phyloP scores from a whole-genome alignment of 441 rosid species.

The Arabidopsis lyrata region DNA sequence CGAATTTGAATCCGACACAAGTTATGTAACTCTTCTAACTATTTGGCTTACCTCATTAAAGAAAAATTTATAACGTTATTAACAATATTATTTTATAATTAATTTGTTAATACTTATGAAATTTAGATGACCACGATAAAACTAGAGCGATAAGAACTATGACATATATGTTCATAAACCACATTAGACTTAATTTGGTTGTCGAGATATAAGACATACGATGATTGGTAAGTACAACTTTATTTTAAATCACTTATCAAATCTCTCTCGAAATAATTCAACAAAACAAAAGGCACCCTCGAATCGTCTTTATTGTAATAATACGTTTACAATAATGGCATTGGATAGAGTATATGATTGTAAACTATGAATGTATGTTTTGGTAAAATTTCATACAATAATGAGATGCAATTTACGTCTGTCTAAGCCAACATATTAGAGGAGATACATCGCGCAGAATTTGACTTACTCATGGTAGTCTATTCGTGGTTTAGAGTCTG shows the following conservation, averaged over 20 bases:
- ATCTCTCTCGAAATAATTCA: slow-evolving; percentile 9
- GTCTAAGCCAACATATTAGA: neutral
- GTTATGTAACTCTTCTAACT: neutral
- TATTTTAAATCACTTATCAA: slow-evolving; percentile 12
- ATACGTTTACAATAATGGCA: neutral
- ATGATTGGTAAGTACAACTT: slow-evolving; percentile 27
- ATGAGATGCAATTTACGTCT: neutral
- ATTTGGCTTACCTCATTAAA: neutral
- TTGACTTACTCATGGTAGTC: neutral
- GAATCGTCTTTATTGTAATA: slow-evolving; percentile 1
- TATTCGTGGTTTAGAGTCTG: neutral
- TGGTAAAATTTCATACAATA: neutral
- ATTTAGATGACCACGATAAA: slow-evolving; percentile 4
- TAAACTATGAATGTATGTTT: neutral
- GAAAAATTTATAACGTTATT: neutral
- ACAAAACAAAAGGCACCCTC: neutral
- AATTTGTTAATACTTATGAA: neutral
- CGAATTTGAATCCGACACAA: slow-evolving; percentile 4
- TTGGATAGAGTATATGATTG: neutral
- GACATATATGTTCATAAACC: neutral
- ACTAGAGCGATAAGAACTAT: neutral
- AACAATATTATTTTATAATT: neutral
- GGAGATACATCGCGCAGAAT: neutral
- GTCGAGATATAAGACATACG: neutral
- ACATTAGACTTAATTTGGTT: slow-evolving; percentile 5